Percentiles rank a stretch among this genome's conserved stretches.
These are phyloP conservation scores for Rhododendron ferrugineum DNA, from an alignment of 148 eudicot genomes.

Conservation along the genomic window DNA sequence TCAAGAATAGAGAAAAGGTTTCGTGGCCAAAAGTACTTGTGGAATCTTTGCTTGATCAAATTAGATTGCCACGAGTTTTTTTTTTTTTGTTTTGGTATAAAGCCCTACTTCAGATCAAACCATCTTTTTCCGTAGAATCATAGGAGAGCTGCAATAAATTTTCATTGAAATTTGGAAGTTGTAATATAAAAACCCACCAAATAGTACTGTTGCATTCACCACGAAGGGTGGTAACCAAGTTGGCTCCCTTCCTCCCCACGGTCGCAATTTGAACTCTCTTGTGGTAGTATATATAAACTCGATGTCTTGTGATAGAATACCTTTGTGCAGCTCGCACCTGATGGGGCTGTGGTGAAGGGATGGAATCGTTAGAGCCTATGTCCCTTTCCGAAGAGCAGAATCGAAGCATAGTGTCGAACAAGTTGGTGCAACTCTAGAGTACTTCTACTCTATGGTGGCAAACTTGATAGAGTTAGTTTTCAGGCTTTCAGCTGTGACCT, in stretches of 20 bases:
- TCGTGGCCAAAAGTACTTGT: background rate
- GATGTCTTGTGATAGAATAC: background rate
- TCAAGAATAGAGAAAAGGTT: background rate
- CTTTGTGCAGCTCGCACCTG: background rate
- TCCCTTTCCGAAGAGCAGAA: background rate
- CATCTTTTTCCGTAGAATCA: background rate
- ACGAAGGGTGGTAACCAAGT: background rate
- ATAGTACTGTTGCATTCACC: background rate
- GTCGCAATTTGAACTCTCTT: background rate
- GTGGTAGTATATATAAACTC: background rate
- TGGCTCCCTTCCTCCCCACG: background rate
- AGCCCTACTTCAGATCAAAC: background rate
- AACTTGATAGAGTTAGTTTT: background rate
- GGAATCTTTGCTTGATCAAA: background rate
- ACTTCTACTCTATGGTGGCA: background rate
- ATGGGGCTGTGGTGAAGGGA: background rate
- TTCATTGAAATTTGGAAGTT: background rate
- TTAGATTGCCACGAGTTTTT: background rate
- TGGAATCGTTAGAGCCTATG: background rate
- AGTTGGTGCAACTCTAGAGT: background rate
- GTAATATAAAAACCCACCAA: background rate
- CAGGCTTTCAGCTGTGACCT: background rate
- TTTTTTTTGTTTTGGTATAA: background rate
- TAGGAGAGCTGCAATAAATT: background rate
- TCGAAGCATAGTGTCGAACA: background rate